Conservation (phyloP, 192 early-diverging fungal species). For the Coemansia sp. region DNA sequence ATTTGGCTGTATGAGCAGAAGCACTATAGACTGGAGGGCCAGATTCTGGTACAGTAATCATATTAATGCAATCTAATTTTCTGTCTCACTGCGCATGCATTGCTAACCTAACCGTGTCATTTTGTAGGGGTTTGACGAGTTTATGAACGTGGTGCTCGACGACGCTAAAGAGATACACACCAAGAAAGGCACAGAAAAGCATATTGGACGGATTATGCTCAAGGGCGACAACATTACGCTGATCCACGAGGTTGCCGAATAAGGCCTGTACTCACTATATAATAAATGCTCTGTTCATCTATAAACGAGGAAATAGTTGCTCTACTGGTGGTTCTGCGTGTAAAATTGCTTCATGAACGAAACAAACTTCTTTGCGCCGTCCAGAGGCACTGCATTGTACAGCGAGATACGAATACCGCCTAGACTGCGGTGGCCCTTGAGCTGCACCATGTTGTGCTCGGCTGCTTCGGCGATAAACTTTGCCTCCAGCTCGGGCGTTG, state of each 20-base stretch:
- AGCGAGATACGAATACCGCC: constrained; percentile 92
- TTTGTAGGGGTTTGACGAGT: constrained; percentile 93
- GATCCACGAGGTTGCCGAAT: constrained; percentile 50
- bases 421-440: constrained; percentile 92
- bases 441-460: constrained; percentile 73
- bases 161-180: constrained; percentile 78
- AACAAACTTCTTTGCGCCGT: constrained; percentile 77
- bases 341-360: constrained; percentile 82
- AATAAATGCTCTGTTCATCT: not conserved
- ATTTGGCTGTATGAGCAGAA: constrained; percentile 94
- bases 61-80: not conserved
- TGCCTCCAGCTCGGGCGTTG: constrained; percentile 64
- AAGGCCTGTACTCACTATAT: not conserved
- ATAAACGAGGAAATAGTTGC: not conserved
- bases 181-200: constrained; percentile 73
- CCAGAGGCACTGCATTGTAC: constrained; percentile 90
- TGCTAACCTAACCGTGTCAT: not conserved
- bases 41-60: constrained; percentile 73
- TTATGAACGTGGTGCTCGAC: constrained; percentile 95
- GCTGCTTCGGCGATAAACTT: constrained; percentile 81
- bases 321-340: constrained; percentile 17
- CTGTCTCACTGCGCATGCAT: not conserved
- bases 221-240: constrained; percentile 98
- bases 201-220: constrained; percentile 85
- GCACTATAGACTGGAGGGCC: constrained; percentile 85